Base-by-base conservation (phyloP, 2,329 filamentous ascomycete genomes). In the Chlorencoelia australis region DNA sequence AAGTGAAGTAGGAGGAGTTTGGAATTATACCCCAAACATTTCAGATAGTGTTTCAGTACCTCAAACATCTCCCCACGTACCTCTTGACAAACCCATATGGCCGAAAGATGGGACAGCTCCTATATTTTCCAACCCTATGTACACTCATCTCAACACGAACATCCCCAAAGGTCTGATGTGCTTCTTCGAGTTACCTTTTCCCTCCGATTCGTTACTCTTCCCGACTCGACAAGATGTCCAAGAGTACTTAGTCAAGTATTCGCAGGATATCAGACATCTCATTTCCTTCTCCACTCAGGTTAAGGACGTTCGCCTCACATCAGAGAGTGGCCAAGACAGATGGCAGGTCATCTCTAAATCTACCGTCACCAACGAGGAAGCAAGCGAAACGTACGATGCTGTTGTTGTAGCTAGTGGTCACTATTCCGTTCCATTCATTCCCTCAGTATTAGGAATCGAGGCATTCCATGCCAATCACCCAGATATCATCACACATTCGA, bases 61-160 rank as follows among this genome's bases (percentile, higher is more conserved):
- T 6, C 81, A 87, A 54, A 75, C 75, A n/a, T 70, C 73, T 49
- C 71, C 75, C 17, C 71, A 72, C 50, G 68, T 69, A 29, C 68
- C 73, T 16, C 66, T 71, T 1, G 81, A 88, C 44, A 66, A 70
- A 38, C 81, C 83, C 4, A 59, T 77, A 39, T 73, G 67, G 63
- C 54, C 57, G 13, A 51, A 54, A 30, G 44, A 48, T 11, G 35
- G 44, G 46, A 44, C 13, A 36, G 46, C 46, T 20, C 40, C 80
- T 5, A 58, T 76, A 2, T 94, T 89, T 52, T 67, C 84, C n/a
- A 85, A 82, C 13, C 82, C 88, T 3, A 74, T 94, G 60, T 95
- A 95, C 58, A 75, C 86, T 31, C 63, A 70, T 16, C 65, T 95
- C 11, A 80, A 94, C 52, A 87, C 88, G 15, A 96, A 96, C 57